Evolutionary conservation across 106 monocot genomes (phyloP).

Genomic region (Phalaenopsis aphrodite): DNA sequence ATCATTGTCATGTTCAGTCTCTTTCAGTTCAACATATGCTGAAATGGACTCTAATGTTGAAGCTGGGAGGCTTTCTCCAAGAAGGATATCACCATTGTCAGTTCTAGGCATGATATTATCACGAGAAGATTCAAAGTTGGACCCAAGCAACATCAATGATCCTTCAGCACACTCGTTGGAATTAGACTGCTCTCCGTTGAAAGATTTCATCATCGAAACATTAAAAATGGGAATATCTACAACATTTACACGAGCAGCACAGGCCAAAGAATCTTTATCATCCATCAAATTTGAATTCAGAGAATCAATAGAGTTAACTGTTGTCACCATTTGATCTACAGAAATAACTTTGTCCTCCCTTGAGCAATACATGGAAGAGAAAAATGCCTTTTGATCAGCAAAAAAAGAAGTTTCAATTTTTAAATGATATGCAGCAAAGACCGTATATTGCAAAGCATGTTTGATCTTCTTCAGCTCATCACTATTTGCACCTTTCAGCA

Average conservation of each 20-base stretch:
- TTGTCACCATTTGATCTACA: background rate
- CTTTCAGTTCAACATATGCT: conserved; percentile 15
- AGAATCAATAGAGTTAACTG: background rate
- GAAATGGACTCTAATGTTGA: conserved; percentile 22
- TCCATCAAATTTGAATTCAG: background rate
- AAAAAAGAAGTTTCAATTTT: conserved; percentile 87
- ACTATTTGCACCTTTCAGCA: conserved; percentile 76
- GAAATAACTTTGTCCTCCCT: conserved; percentile 9
- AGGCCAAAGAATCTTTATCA: conserved; percentile 5
- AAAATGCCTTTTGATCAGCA: conserved; percentile 76
- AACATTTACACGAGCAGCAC: conserved; percentile 6
- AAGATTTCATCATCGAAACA: conserved; percentile 12
- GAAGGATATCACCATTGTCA: conserved; percentile 3
- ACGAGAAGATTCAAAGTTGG: conserved; percentile 5
- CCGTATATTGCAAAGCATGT: conserved; percentile 60
- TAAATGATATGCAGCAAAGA: conserved; percentile 93
- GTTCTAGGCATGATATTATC: background rate
- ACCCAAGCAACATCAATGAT: conserved; percentile 6
- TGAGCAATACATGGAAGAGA: conserved; percentile 20
- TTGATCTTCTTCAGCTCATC: conserved; percentile 91
- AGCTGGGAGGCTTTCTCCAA: conserved; percentile 14
- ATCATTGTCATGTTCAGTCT: conserved; percentile 11
- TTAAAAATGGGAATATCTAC: conserved; percentile 38
- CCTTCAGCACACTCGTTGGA: conserved; percentile 7
- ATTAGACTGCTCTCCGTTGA: conserved; percentile 1